Evolutionary conservation across 345 rosid genomes (phyloP).

Genomic region (Dimocarpus longan): DNA sequence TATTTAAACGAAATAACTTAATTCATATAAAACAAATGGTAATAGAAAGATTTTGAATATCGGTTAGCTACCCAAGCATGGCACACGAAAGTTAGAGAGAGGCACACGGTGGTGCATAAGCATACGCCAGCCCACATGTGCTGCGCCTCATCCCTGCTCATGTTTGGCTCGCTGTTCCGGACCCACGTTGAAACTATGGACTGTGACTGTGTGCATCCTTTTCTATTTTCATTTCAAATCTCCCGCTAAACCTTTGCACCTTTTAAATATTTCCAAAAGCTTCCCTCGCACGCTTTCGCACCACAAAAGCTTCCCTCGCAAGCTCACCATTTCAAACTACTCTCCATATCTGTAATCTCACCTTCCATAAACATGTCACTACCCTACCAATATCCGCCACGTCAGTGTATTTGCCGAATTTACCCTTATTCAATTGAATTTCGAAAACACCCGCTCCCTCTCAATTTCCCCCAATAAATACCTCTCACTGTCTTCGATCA

Average conservation of each 20-base stretch:
- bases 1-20: no score
- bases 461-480: constrained; percentile 18
- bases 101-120: no score
- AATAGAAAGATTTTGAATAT: no score
- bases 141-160: no score
- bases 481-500: background rate
- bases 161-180: no score
- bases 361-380: background rate
- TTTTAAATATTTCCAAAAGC: background rate
- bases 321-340: background rate
- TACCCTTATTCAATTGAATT: constrained; percentile 5
- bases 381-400: background rate
- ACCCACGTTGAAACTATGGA: no score
- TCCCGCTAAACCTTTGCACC: background rate
- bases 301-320: background rate
- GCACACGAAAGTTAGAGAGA: no score
- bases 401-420: background rate
- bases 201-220: no score
- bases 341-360: background rate
- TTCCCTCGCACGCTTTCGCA: constrained; percentile 38
- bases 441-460: constrained; percentile 21
- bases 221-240: background rate
- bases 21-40: no score
- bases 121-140: background rate
- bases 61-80: no score